Conservation (phyloP, 2,329 filamentous ascomycete genomes). For the Fusarium humuli region DNA sequence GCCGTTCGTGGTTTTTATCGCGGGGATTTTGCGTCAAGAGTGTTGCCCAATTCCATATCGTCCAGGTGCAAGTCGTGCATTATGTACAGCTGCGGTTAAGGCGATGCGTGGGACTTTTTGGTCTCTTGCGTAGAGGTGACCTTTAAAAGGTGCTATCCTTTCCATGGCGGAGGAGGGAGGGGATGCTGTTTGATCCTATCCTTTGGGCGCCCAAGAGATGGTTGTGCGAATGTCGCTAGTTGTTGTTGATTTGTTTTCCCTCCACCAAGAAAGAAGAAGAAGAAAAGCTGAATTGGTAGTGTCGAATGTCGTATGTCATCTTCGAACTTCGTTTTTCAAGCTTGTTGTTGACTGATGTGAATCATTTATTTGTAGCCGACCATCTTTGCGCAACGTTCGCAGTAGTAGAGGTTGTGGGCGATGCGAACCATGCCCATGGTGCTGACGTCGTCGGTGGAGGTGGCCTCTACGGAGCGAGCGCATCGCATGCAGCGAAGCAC, state of each 20-base stretch:
- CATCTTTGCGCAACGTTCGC: conserved; percentile 71
- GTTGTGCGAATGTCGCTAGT: conserved; percentile 27
- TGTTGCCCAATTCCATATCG: conserved; percentile 7
- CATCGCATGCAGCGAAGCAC: conserved; percentile 73
- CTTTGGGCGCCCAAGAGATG: conserved; percentile 24
- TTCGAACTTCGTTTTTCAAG: conserved; percentile 21
- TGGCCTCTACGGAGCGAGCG: conserved; percentile 69
- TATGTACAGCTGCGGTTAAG: conserved; percentile 14
- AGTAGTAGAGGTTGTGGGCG: conserved; percentile 75
- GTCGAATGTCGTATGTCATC: conserved; percentile 8
- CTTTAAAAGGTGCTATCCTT: conserved; percentile 3
- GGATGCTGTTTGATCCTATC: conserved; percentile 17
- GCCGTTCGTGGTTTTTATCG: conserved; percentile 7
- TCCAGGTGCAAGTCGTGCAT: conserved; percentile 11
- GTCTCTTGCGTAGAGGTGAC: conserved; percentile 13
- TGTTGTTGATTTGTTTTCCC: conserved; percentile 20
- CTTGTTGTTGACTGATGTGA: background rate
- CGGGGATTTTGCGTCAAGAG: conserved; percentile 13
- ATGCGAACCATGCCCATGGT: conserved; percentile 73
- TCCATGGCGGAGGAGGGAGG: conserved; percentile 18
- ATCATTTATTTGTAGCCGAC: conserved; percentile 68
- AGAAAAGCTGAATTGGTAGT: conserved; percentile 13
- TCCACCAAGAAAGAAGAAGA: conserved; percentile 13
- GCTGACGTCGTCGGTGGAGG: conserved; percentile 68
- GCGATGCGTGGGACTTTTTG: conserved; percentile 2